These are phyloP conservation scores for Cucumis hystrix DNA, from an alignment of 306 rosid genomes.

Conservation along the genomic window DNA sequence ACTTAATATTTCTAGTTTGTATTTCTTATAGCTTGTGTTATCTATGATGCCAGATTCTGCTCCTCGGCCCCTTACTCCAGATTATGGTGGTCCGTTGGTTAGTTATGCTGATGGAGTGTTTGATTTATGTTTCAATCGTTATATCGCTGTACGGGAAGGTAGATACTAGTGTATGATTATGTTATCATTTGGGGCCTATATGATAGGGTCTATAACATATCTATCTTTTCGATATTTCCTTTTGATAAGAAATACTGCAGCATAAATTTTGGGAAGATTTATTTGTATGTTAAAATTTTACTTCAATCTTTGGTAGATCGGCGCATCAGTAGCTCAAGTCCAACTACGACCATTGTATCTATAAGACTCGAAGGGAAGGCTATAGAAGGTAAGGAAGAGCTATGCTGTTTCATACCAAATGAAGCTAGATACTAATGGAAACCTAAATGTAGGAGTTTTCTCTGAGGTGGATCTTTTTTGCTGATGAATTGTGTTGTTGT, in stretches of 20 bases:
- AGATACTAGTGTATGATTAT: background rate
- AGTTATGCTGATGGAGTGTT: constrained; percentile 78
- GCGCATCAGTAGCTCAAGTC: constrained; percentile 39
- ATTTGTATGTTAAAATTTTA: background rate
- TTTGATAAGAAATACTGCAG: background rate
- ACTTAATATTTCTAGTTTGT: background rate
- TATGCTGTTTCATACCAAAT: background rate
- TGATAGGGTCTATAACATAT: background rate
- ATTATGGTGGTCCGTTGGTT: constrained; percentile 50
- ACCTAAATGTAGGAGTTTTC: background rate
- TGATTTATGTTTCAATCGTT: constrained; percentile 59
- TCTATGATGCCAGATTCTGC: constrained; percentile 32
- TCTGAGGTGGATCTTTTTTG: background rate
- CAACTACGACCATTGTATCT: constrained; percentile 46
- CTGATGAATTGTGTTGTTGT: background rate
- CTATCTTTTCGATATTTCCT: background rate
- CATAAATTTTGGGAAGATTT: background rate
- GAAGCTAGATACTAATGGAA: background rate
- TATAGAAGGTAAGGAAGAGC: constrained; percentile 33
- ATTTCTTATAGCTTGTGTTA: background rate
- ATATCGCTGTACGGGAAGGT: constrained; percentile 73
- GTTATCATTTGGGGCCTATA: background rate
- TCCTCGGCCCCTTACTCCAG: constrained; percentile 56
- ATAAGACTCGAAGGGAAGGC: constrained; percentile 20
- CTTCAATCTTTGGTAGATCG: constrained; percentile 33